Base-by-base conservation (phyloP, 805 yeast genomes). In the Groenewaldozyma tartarivorans region DNA sequence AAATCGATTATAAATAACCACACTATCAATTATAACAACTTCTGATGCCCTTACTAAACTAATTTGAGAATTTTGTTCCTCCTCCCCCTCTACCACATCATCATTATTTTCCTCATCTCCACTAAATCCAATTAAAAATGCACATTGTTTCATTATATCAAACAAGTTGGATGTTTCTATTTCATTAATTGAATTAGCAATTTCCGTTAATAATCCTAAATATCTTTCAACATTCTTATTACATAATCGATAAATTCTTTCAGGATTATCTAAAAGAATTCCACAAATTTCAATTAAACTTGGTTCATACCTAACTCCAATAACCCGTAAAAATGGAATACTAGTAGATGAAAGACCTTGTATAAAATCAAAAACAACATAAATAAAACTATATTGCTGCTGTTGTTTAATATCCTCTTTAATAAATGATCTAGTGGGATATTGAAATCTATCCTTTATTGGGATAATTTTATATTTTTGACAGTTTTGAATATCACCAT, bases 221-320 rank as follows among this genome's bases (percentile, higher is more conserved):
- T 36, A 36, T 4, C 4, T 35, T 26, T 18, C 33, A 20, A 16
- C 34, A 15, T 4, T 27, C 20, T 33, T n/a, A n/a, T 26, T 6
- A 4, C 38, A 40, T 11, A 36, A 33, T 4, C 20, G 32, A 16
- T 16, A 16, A 18, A 37, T 20, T 6, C 35, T 31, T 4, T 29
- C 31, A 2, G 66, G 61, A 16, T 51, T 48, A 1, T 49, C 41
- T 2, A 53, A 53, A 2, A 53, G 47, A 13, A 49, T 41, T 16
- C 40, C 38, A 2, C 58, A 62, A 4, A 61, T 46, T 38, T 64
- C 65, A 1, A 41, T 24, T 2, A 54, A 38, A n/a, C 48, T 49
- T 1, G 68, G 69, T 29, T 50, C 46, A 17, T 54, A 53, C 3
- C 61, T 43, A 2, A 63, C 58, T 1, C 68, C 67, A 13, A 62